Evolutionary conservation across 371 early-diverging fungal genomes (phyloP).

Genomic region (Mortierella sp.): DNA sequence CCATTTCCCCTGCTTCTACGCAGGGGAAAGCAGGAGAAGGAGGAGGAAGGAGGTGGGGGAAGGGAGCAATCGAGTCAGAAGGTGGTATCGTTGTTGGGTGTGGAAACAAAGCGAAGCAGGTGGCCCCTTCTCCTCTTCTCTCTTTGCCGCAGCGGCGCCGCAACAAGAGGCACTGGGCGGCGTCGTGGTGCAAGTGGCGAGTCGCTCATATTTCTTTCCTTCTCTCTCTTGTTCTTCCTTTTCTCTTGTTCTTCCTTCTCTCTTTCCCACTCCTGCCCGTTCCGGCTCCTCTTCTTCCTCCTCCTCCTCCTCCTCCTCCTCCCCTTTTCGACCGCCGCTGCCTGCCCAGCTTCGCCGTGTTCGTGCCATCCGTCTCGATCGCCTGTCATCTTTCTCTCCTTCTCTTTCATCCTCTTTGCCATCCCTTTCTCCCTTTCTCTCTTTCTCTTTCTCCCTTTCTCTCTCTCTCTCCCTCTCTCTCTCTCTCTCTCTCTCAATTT

Average conservation of each 20-base stretch:
- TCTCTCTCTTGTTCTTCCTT: neutral
- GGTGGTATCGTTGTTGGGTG: neutral
- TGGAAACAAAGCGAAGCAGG: neutral
- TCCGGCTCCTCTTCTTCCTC: neutral
- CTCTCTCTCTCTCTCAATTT: neutral
- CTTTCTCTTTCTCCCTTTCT: neutral
- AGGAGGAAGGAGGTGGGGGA: neutral
- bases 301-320: neutral
- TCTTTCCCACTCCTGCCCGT: neutral
- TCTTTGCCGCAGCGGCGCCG: too few relatives aligned
- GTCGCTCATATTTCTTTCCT: neutral
- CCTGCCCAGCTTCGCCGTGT: too few relatives aligned
- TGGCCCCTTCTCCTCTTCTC: too few relatives aligned
- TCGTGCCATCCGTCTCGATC: too few relatives aligned
- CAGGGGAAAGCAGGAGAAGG: neutral
- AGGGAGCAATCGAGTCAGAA: neutral
- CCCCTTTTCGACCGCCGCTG: neutral
- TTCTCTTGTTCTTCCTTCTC: neutral
- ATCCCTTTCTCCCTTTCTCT: neutral
- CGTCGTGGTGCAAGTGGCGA: too few relatives aligned
- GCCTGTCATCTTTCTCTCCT: neutral
- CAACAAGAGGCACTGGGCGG: too few relatives aligned
- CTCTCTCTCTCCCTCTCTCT: neutral
- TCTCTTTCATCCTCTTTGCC: neutral
- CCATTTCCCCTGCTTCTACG: too few relatives aligned